Conservation (phyloP, 208 protist genomes). For the Crithidia mellificae region DNA sequence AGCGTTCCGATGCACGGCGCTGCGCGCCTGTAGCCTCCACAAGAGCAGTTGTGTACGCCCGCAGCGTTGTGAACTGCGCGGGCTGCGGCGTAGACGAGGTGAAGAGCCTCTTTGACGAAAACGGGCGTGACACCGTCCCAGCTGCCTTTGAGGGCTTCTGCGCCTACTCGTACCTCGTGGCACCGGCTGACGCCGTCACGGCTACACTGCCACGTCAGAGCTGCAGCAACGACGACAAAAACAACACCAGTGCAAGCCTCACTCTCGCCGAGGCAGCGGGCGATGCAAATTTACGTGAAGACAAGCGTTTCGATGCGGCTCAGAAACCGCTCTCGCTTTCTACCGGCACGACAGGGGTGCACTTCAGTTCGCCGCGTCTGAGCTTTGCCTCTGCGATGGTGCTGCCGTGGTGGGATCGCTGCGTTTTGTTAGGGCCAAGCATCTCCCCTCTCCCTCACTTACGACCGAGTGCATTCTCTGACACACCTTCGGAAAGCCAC, state of each 20-base stretch:
- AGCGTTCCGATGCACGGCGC: too few species aligned
- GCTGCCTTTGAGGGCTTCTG: conserved; percentile 40
- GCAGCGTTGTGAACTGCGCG: conserved; percentile 72
- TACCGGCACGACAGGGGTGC: conserved; percentile 28
- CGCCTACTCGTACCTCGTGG: conserved; percentile 61
- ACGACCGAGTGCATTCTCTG: neutral
- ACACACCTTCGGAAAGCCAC: too few species aligned
- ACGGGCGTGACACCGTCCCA: conserved; percentile 35
- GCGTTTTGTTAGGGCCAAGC: conserved; percentile 75
- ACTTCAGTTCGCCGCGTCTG: conserved; percentile 57
- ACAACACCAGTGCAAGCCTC: too few species aligned
- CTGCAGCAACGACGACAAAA: too few species aligned
- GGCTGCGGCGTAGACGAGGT: conserved; percentile 69
- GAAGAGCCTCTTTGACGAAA: conserved; percentile 43
- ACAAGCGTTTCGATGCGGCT: too few species aligned
- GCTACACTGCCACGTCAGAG: neutral
- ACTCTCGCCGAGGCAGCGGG: too few species aligned
- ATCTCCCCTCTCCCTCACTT: conserved; percentile 31
- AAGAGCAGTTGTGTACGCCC: conserved; percentile 44
- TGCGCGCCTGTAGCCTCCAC: neutral
- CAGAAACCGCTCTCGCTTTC: neutral
- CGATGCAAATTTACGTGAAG: too few species aligned
- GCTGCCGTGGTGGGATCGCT: conserved; percentile 74
- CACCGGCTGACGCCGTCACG: conserved; percentile 42
- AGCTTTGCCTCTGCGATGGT: conserved; percentile 70